A percentile compares a stretch with the other conserved stretches of the same genome.
phyloP scores from a whole-genome alignment of 257 asterid species.

The Petrea volubilis region DNA sequence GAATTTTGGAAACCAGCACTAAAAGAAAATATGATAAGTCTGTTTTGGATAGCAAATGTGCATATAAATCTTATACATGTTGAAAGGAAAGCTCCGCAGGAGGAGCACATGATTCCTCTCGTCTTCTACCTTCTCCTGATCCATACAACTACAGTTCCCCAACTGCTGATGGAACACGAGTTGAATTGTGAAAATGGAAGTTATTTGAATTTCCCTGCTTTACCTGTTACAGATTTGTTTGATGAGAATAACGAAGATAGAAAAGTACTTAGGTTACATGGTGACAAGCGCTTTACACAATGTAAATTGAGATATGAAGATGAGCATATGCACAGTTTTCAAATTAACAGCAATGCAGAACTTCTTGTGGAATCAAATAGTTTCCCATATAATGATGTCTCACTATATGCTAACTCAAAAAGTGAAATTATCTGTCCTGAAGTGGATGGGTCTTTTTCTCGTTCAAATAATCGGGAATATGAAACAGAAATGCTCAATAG shows the following conservation, averaged over 20 bases:
- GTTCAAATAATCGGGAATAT: constrained; percentile 40
- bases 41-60: constrained; percentile 44
- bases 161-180: constrained; percentile 46
- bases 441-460: constrained; percentile 39
- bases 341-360: constrained; percentile 78
- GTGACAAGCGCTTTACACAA: constrained; percentile 45
- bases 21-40: constrained; percentile 38
- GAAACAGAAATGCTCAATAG: constrained; percentile 48
- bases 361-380: constrained; percentile 72
- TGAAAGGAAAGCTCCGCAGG: constrained; percentile 51
- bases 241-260: constrained; percentile 49
- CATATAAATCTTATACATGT: constrained; percentile 44
- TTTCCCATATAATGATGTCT: constrained; percentile 44
- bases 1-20: constrained; percentile 44
- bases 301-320: constrained; percentile 65
- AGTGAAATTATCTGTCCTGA: constrained; percentile 43
- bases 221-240: constrained; percentile 82
- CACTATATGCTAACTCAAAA: constrained; percentile 42
- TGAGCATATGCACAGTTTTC: constrained; percentile 83
- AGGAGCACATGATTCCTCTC: constrained; percentile 69
- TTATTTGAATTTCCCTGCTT: constrained; percentile 81
- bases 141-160: constrained; percentile 48
- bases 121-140: constrained; percentile 52
- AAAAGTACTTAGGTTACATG: constrained; percentile 52
- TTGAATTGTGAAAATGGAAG: constrained; percentile 44